Evolutionary conservation across 2,329 filamentous ascomycete genomes (phyloP), one percentile per base, ranked within the genome.

Genomic region (Ascochyta rabiei): DNA sequence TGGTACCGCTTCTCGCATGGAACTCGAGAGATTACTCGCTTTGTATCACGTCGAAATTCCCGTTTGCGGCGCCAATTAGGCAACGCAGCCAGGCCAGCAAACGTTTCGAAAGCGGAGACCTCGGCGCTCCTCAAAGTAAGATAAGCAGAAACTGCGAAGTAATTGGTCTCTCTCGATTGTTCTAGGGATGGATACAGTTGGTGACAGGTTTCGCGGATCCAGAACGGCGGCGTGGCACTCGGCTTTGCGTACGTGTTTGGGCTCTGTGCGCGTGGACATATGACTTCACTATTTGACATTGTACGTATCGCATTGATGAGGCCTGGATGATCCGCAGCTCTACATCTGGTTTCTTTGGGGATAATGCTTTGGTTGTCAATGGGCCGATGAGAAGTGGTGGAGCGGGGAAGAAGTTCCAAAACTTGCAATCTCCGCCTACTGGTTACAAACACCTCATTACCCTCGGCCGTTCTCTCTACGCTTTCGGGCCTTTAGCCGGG

Each of bases 221-320:
- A 21, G 16, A 49, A 40, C 45, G 39, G 52, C 35, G 52, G 30
- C 41, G 42, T 41, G 52, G 40, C 52, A 44, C 37, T 34, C 45
- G 42, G 49, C 49, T 30, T 39, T 45, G 34, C 28, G 34, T 19
- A 34, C 43, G 51, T 54, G 39, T 40, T 54, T 45, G 12, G 12
- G 2, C 10, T 30, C 46, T n/a, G 46, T 46, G 50, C 42, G 52
- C 41, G 47, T 42, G 30, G 33, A 37, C 41, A 26, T 16, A 33
- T 24, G 16, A 5, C 31, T 19, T 37, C 15, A 19, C 18, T 7
- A 15, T 16, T 18, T 2, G 16, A 15, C 5, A 16, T 9, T 6
- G 33, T 4, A 13, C 38, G 18, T 33, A 9, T 24, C 13, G 19
- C 35, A 18, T 50, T 19, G 41, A 46, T 28, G 16, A 19, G 8